A percentile compares a stretch with the other conserved stretches of the same genome.
phyloP scores from a whole-genome alignment of 805 yeast species.

The Blastobotrys peoriensis region DNA sequence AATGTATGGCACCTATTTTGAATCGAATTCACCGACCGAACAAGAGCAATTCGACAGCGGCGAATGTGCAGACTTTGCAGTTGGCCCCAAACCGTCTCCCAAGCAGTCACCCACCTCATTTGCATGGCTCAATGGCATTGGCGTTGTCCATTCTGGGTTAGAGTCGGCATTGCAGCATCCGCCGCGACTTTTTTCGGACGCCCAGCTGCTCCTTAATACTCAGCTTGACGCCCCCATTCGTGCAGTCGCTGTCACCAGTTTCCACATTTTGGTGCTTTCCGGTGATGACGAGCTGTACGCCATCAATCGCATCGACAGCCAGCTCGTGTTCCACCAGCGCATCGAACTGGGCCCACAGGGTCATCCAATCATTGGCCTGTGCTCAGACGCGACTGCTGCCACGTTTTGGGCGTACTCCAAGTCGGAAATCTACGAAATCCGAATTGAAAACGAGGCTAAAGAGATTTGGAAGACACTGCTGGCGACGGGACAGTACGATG shows the following conservation, averaged over 20 bases:
- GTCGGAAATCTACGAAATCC: constrained; percentile 59
- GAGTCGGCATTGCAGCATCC: constrained; percentile 13
- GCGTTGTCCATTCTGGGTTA: constrained; percentile 40
- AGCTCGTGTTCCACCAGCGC: constrained; percentile 39
- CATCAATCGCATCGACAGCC: constrained; percentile 48
- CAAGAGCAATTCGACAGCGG: constrained; percentile 20
- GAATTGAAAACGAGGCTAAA: constrained; percentile 56
- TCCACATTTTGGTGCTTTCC: constrained; percentile 46
- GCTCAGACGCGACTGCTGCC: constrained; percentile 41
- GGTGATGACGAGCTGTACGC: constrained; percentile 38
- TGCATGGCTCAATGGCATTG: constrained; percentile 45
- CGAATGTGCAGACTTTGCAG: constrained; percentile 12
- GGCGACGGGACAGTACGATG: constrained; percentile 50
- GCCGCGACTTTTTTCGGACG: constrained; percentile 29
- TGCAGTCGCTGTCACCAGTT: constrained; percentile 45
- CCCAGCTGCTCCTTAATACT: constrained; percentile 36
- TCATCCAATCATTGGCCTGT: constrained; percentile 40
- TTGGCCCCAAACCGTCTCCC: constrained; percentile 14
- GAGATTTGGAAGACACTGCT: constrained; percentile 69
- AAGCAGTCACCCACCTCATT: constrained; percentile 22
- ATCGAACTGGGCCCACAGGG: constrained; percentile 30
- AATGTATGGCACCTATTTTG: constrained; percentile 25
- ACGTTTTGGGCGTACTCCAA: constrained; percentile 77
- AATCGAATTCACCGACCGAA: constrained; percentile 17
- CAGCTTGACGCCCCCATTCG: constrained; percentile 34